Evolutionary conservation across 202 grass and related monocot genomes (phyloP), one percentile per base, ranked within the genome.

Genomic region (Carex arenaria): DNA sequence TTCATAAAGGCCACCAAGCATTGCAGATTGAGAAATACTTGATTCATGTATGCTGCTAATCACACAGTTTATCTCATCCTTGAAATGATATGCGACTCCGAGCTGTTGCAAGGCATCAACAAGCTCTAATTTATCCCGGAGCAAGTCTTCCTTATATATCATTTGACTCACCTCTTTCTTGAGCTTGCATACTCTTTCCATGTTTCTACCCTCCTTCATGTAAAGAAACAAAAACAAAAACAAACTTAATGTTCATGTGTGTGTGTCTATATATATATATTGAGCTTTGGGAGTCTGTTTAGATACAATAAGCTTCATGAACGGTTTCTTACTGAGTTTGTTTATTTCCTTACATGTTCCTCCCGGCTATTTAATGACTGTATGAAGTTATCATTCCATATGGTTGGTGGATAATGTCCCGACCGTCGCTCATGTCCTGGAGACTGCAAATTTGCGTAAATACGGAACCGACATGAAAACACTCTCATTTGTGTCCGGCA

Each of bases 81-180:
- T 54, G 23, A 82, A 69, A n/a, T 53, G 80, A 36, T 82, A 82
- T 30, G 62, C 80, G 1, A 82, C 20, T 45, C 80, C 61, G 19
- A 82, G 57, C 17, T 82, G 80, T 82, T 82, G 61, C 34, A 82
- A 15, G 2, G 62, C 42, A 82, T 82, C 80, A 34, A 83, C 10
- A 26, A 83, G 62, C 64, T 83, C 62, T 67, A 83, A 43, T 45
- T 71, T 83, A 71, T 71, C 64, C 17, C 20, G 22, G 14, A 80
- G 59, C 14, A 14, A 18, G 17, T 45, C 59, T 72, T 73, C 32
- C 38, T 59, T 64, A 19, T 36, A 4, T 59, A 81, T 62, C 57
- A 81, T 81, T 42, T 64, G 28, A 10, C 57, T 51, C 56, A 64
- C 78, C 61, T 81, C 78, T 49, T 19, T 32, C 34, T 85, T 73